Evolutionary conservation across 2,329 filamentous ascomycete species (phyloP), one percentile per base, ranked within the genome.

Genomic region (Colletotrichum sublineola): DNA sequence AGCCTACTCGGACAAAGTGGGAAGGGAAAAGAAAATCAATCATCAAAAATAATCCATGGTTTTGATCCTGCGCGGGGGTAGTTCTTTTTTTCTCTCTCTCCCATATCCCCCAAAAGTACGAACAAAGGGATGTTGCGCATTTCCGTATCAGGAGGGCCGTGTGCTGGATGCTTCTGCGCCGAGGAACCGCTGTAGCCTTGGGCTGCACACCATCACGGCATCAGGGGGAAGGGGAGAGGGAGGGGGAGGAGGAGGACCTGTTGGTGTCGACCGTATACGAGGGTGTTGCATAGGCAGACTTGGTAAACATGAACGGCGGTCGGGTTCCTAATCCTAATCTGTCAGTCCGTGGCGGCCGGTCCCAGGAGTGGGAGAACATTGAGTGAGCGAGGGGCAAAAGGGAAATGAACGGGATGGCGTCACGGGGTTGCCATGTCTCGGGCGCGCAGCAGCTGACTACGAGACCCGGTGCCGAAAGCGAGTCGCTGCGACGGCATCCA

Each of bases 171-270:
- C 57, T 44, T 42, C 48, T n/a, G 46, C 36, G 40, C 33, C 50
- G 29, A 40, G 56, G 33, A 15, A 38, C 44, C 3, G 69, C 63
- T 58, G 65, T 58, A 58, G 69, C 69, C 65, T 68, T 64, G 31
- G n/a, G 57, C 65, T 71, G 65, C 65, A 63, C 69, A 68, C 69
- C 65, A 71, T 66, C 29, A 24, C 24, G 29, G 18, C 36, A 20
- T 36, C 18, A 18, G 7, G 44, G 11, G 42, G 42, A 11, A 24
- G n/a, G 24, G 42, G 44, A n/a, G 42, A 15, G 18, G 36, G 44
- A n/a, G 42, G 42, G 18, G 36, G n/a, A 18, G 42, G 24, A 38
- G 9, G 38, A 40, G 38, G 11, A 6, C 14, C 48, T 42, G 44
- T 42, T 12, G 61, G 42, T 46, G 33, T n/a, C 42, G 33, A 12